Percentiles rank a stretch among this genome's conserved stretches.
phyloP scores from a whole-genome alignment of 176 grass and related monocot species.

The Pontederia crassipes region DNA sequence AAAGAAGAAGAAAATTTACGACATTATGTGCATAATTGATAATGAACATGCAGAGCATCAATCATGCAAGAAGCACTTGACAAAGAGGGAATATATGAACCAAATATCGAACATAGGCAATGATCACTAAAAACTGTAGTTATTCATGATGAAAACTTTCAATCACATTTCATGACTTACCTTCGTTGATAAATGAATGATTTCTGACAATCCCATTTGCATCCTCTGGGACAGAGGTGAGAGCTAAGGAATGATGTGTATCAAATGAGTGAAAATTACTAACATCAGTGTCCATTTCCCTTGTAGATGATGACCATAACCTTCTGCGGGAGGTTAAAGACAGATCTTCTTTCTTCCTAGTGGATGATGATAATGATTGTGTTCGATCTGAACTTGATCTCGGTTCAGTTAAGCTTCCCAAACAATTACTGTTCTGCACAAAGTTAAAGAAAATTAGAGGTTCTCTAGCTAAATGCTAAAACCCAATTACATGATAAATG shows the following conservation, averaged over 20 bases:
- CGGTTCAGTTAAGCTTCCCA: neutral
- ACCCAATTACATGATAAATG: no score
- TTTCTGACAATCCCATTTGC: neutral
- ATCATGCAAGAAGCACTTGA: no score
- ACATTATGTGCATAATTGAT: no score
- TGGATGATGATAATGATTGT: neutral
- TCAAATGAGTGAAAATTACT: neutral
- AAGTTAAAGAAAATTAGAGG: constrained; percentile 6
- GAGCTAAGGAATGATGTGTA: neutral
- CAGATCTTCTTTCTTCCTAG: neutral
- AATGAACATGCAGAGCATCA: no score
- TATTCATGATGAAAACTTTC: neutral
- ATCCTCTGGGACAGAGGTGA: constrained; percentile 1
- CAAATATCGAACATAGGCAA: neutral
- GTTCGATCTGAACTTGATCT: constrained; percentile 1
- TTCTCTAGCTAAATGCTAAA: neutral
- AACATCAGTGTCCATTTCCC: constrained; percentile 7
- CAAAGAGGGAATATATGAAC: neutral
- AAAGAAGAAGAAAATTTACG: no score
- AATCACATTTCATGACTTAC: neutral
- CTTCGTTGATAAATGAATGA: constrained; percentile 8
- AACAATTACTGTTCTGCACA: constrained; percentile 13
- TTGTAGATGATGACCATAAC: neutral
- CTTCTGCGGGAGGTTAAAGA: neutral
- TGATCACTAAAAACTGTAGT: neutral